Conservation (phyloP, 345 rosid genomes). For the Salix dunnii region DNA sequence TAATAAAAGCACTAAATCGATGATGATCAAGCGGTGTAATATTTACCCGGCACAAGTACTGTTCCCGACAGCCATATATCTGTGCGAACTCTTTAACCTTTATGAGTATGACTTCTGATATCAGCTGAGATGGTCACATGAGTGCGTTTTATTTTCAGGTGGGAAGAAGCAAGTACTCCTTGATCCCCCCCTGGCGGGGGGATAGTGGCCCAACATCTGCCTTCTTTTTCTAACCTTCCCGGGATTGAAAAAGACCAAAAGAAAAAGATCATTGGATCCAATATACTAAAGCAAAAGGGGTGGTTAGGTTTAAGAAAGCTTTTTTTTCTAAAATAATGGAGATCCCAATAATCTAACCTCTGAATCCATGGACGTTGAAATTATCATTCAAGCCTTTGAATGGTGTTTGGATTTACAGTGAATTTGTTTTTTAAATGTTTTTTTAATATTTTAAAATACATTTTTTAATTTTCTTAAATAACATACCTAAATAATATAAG, state of each 20-base stretch:
- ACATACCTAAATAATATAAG: too few relatives aligned
- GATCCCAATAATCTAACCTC: slow-evolving; percentile 31
- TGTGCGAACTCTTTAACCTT: slow-evolving; percentile 22
- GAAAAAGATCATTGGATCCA: slow-evolving; percentile 45
- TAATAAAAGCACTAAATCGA: too few relatives aligned
- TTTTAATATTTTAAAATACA: too few relatives aligned
- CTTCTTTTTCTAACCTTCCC: slow-evolving; percentile 5
- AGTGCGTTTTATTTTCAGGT: slow-evolving; percentile 24
- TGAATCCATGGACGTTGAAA: slow-evolving; percentile 27
- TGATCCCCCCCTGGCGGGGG: slow-evolving; percentile 24
- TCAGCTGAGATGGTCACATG: slow-evolving; percentile 34
- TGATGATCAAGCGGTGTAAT: too few relatives aligned
- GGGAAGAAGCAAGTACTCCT: slow-evolving; percentile 18
- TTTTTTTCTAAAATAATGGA: slow-evolving; percentile 9
- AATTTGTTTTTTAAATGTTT: too few relatives aligned
- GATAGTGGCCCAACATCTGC: slow-evolving; percentile 30
- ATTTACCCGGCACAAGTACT: background rate
- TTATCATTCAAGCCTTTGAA: background rate
- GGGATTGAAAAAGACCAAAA: slow-evolving; percentile 13
- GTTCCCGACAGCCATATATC: slow-evolving; percentile 28
- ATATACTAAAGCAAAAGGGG: slow-evolving; percentile 31
- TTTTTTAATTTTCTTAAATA: too few relatives aligned
- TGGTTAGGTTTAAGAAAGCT: slow-evolving; percentile 26
- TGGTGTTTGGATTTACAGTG: too few relatives aligned
- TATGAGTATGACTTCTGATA: slow-evolving; percentile 24